These are phyloP conservation scores for Colletotrichum melonis DNA, from an alignment of 2,329 filamentous ascomycete genomes.

Conservation along the genomic window DNA sequence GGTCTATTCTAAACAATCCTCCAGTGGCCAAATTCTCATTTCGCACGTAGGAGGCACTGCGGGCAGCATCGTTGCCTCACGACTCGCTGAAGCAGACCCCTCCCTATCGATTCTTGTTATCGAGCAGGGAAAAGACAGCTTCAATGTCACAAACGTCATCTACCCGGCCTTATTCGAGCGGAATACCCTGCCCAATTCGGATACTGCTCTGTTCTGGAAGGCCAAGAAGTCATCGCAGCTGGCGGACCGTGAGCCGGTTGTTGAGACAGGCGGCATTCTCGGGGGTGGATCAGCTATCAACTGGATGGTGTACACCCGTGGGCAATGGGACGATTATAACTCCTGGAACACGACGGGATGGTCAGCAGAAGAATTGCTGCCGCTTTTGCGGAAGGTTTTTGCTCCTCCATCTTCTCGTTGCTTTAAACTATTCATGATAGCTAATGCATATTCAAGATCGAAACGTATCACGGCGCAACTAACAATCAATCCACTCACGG, in stretches of 20 bases:
- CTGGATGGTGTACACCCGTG: slow-evolving; percentile 46
- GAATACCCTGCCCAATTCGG: slow-evolving; percentile 13
- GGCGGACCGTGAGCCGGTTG: slow-evolving; percentile 38
- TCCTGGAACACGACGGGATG: slow-evolving; percentile 49
- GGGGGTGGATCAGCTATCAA: slow-evolving; percentile 49
- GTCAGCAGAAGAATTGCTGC: slow-evolving; percentile 45
- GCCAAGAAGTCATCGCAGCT: slow-evolving; percentile 39
- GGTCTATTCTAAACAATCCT: not conserved
- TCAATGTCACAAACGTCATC: slow-evolving; percentile 40
- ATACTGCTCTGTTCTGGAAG: slow-evolving; percentile 40
- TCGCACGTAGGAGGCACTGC: slow-evolving; percentile 41
- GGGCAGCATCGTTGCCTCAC: slow-evolving; percentile 42
- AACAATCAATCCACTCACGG: slow-evolving; percentile 54
- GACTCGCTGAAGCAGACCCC: slow-evolving; percentile 42
- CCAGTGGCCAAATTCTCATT: not conserved
- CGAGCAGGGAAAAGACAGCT: slow-evolving; percentile 43
- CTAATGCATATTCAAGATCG: slow-evolving; percentile 46
- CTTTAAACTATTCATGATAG: not conserved
- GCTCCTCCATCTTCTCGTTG: not conserved
- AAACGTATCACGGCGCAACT: slow-evolving; percentile 59
- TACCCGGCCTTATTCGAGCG: slow-evolving; percentile 39
- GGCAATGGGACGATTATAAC: slow-evolving; percentile 46
- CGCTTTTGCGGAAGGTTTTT: slow-evolving; percentile 46
- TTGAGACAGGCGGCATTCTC: slow-evolving; percentile 42
- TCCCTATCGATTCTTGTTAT: slow-evolving; percentile 43